Evolutionary conservation across 2,329 filamentous ascomycete genomes (phyloP), one percentile per base, ranked within the genome.

Genomic region (Aureobasidium sp.): DNA sequence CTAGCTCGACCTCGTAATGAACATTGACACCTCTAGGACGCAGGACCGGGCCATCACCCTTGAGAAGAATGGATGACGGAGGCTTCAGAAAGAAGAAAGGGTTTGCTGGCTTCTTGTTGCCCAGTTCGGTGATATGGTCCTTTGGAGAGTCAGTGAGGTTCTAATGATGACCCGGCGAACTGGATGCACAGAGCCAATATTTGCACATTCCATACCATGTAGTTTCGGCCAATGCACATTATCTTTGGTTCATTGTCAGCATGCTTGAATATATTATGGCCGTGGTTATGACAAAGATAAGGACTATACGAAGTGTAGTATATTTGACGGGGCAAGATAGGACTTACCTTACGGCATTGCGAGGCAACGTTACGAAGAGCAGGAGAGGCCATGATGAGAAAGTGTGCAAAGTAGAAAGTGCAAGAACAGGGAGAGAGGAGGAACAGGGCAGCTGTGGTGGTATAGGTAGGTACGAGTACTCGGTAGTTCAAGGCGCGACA

Each of bases 31-130:
- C 93, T 69, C 82, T 84, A 47, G 94, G 94, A 48, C 88, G 85
- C 68, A 96, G 82, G 52, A 96, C 86, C 3, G 92, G 87, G 0
- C 92, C 92, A 62, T 86, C 83, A 32, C 85, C 84, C 0, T 91
- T 91, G 26, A 89, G 82, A 4, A 97, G 83, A 68, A 99, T 90
- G 3, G 91, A 90, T 44, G 89, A 90, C 0, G 92, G 79, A 1
- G 94, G 94, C 82, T 99, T 99, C 69, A 97, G 84, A 83, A 99
- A 99, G 86, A 97, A 99, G 79, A 99, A 97, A 29, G 94, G 94
- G 77, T 97, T 91, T 75, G 94, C 95, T 56, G 94, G 94, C 67
- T 86, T 86, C 47, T 61, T 48, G 58, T 57, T 57, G 9, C 53
- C 53, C 41, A 99, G 84, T 80, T 99, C 94, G 66, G 88, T 85